These are phyloP conservation scores for Paramecium biaurelia DNA, from an alignment of 73 alveolate genomes.

Conservation along the genomic window DNA sequence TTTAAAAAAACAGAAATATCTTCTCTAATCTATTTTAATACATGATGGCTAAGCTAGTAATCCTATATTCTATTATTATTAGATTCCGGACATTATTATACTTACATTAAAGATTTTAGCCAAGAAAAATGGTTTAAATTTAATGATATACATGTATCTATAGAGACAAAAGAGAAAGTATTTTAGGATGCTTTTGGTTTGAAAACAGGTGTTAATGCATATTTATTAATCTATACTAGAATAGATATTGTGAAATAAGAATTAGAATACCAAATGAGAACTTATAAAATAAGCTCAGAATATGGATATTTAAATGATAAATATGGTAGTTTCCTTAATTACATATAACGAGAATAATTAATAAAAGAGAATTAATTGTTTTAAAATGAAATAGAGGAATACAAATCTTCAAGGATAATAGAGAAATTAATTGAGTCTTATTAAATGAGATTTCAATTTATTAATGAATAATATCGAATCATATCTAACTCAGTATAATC, in stretches of 20 bases:
- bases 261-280: neutral
- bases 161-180: constrained; percentile 73
- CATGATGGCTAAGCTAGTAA: constrained; percentile 90
- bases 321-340: neutral
- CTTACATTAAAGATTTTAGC: constrained; percentile 84
- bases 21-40: constrained; percentile 80
- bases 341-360: neutral
- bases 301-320: neutral
- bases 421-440: constrained; percentile 22
- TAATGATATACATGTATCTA: constrained; percentile 74
- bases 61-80: neutral
- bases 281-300: neutral
- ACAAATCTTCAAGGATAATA: neutral
- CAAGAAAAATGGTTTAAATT: constrained; percentile 78
- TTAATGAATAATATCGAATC: neutral
- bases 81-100: constrained; percentile 95
- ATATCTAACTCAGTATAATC: neutral
- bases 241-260: constrained; percentile 44
- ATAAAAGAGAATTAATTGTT: constrained; percentile 10
- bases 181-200: constrained; percentile 80
- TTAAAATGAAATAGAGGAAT: constrained; percentile 41
- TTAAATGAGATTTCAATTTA: constrained; percentile 21
- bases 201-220: constrained; percentile 71
- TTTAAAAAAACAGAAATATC: constrained; percentile 68
- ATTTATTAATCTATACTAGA: constrained; percentile 76